Evolutionary conservation across 225 moss, liverwort and hornwort genomes (phyloP), one percentile per base, ranked within the genome.

Genomic region (Sphagnum contortum): DNA sequence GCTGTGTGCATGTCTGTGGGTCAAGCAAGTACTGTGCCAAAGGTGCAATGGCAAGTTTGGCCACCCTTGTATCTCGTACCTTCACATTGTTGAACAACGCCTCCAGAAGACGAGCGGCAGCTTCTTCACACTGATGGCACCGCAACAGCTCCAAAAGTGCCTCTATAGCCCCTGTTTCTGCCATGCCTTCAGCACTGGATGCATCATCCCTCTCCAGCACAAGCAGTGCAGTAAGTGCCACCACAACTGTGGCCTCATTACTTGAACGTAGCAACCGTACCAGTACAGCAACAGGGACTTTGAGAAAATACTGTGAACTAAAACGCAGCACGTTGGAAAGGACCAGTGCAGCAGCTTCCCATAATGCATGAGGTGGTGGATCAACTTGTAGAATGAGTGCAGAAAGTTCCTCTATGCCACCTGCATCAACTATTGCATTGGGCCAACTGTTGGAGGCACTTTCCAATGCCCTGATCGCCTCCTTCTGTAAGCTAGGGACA

Each of bases 371-470:
- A 9, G 98, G 89, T 29, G 93, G 93, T 5, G 92, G 98, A 69
- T 98, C 89, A 4, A 70, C 74, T 77, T 98, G 98, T 69, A 93
- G 74, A 55, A 98, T 88, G 8, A 98, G 87, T 60, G 75, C 93
- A 8, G 98, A 93, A 7, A 98, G 89, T 66, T 98, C 98, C 44
- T 80, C 76, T 48, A 98, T 93, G 2, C 98, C 98, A 14, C 98
- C 98, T 5, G 98, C 98, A 78, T 98, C 98, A 2, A 86, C 89
- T 58, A 98, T 89, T 50, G 98, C 98, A 69, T 98, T 98, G 2
- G 98, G 98, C 98, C 98, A 98, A 64, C 98, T 98, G 72, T 89
- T 87, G 44, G 98, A 98, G 4, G 93, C 93, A 64, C 91, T 93
- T 75, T 98, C 98, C 59, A 98, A 61, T 29, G 98, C 98, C 64